These are phyloP conservation scores for Solanum neorickii DNA, from an alignment of 257 asterid species.

Conservation along the genomic window DNA sequence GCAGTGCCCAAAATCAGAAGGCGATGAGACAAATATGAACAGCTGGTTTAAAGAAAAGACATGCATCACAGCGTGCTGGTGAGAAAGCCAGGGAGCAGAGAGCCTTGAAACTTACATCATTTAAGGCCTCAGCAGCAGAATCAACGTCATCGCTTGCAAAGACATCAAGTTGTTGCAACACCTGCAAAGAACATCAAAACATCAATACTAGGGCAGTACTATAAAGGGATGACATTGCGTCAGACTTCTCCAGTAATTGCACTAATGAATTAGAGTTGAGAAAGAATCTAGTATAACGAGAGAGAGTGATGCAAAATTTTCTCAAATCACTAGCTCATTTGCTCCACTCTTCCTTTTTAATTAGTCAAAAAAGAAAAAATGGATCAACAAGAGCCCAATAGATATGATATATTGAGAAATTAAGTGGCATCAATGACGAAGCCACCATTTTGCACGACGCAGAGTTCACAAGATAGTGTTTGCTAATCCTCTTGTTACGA, in stretches of 20 bases:
- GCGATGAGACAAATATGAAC: background rate
- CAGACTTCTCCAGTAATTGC: background rate
- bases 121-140: conserved; percentile 83
- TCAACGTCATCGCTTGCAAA: conserved; percentile 66
- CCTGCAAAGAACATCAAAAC: conserved; percentile 35
- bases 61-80: background rate
- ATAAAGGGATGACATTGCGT: background rate
- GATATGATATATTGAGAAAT: background rate
- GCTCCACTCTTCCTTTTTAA: background rate
- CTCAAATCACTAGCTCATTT: background rate
- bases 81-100: background rate
- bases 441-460: background rate
- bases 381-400: background rate
- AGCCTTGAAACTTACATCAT: conserved; percentile 53
- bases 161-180: conserved; percentile 64
- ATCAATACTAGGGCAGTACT: background rate
- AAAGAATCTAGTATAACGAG: background rate
- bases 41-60: background rate
- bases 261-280: background rate
- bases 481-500: background rate
- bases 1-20: background rate
- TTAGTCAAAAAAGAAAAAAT: background rate
- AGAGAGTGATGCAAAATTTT: background rate
- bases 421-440: background rate
- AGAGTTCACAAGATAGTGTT: background rate